phyloP scores from a whole-genome alignment of 345 rosid genomes.

The Moringa oleifera region DNA sequence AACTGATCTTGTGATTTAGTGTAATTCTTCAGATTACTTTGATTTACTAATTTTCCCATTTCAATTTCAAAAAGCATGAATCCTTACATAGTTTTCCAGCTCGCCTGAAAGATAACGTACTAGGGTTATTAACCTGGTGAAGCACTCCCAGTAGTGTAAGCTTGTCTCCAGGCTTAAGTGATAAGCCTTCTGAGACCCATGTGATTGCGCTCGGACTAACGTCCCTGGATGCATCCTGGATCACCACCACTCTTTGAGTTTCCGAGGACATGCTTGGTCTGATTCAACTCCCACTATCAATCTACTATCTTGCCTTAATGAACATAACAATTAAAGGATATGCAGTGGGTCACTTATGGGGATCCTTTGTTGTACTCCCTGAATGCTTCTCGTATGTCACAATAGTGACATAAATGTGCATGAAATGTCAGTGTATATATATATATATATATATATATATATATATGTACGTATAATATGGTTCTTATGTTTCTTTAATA shows the following conservation, averaged over 20 bases:
- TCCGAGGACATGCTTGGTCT: conserved; percentile 21
- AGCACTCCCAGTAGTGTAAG: conserved; percentile 39
- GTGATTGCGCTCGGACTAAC: conserved; percentile 25
- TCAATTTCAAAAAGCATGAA: conserved; percentile 12
- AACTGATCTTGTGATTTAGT: too few species aligned
- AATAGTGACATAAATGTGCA: too few species aligned
- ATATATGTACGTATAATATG: too few species aligned
- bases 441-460: too few species aligned
- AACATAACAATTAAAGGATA: background rate
- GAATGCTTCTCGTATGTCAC: too few species aligned
- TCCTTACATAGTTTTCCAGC: conserved; percentile 31
- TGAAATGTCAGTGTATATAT: too few species aligned
- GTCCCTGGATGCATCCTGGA: conserved; percentile 40
- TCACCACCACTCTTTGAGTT: conserved; percentile 35
- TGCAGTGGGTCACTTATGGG: too few species aligned
- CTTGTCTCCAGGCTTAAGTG: conserved; percentile 42
- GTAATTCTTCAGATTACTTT: too few species aligned
- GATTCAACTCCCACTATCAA: background rate
- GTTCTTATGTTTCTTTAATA: too few species aligned
- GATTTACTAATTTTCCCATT: too few species aligned
- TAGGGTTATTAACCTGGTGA: conserved; percentile 64
- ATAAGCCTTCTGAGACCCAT: conserved; percentile 24
- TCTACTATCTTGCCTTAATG: background rate
- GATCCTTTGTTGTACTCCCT: too few species aligned
- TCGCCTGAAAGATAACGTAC: conserved; percentile 42